Percentiles rank a stretch among this genome's conserved stretches.
phyloP scores from a whole-genome alignment of 164 flowering plant genomes.

The Berberis vulgaris region DNA sequence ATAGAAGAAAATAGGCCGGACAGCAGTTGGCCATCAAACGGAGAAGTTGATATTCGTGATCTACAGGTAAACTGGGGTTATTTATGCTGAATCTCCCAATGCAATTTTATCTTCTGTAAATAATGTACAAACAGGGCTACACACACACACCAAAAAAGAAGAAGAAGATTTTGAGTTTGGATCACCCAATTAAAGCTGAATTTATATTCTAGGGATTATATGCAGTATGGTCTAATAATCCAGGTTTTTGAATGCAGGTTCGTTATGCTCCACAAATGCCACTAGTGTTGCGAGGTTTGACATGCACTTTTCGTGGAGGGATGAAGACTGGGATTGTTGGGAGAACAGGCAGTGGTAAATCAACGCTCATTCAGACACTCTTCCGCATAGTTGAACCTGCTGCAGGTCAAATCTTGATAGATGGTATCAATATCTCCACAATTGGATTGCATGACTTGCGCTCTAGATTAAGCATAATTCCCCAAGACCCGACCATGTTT shows the following conservation, averaged over 20 bases:
- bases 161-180: too few species aligned
- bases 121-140: background rate
- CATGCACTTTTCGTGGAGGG: conserved; percentile 32
- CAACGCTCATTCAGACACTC: conserved; percentile 34
- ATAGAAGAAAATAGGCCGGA: conserved; percentile 20
- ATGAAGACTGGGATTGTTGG: conserved; percentile 36
- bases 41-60: conserved; percentile 19
- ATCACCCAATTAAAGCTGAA: too few species aligned
- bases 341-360: conserved; percentile 43
- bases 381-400: conserved; percentile 37
- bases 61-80: conserved; percentile 9
- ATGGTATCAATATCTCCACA: conserved; percentile 27
- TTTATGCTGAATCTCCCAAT: background rate
- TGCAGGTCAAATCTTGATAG: conserved; percentile 30
- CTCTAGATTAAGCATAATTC: conserved; percentile 36
- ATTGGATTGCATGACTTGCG: conserved; percentile 40
- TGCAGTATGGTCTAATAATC: background rate
- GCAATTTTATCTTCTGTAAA: background rate
- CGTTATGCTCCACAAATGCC: conserved; percentile 43
- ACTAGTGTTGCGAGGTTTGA: conserved; percentile 28
- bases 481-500: conserved; percentile 46
- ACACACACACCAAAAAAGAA: too few species aligned
- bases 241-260: conserved; percentile 17
- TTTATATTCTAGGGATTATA: too few species aligned
- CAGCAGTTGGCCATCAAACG: conserved; percentile 14